Evolutionary conservation across 495 filamentous ascomycete genomes (phyloP), one percentile per base, ranked within the genome.

Genomic region (Rhizodiscina lignyota): DNA sequence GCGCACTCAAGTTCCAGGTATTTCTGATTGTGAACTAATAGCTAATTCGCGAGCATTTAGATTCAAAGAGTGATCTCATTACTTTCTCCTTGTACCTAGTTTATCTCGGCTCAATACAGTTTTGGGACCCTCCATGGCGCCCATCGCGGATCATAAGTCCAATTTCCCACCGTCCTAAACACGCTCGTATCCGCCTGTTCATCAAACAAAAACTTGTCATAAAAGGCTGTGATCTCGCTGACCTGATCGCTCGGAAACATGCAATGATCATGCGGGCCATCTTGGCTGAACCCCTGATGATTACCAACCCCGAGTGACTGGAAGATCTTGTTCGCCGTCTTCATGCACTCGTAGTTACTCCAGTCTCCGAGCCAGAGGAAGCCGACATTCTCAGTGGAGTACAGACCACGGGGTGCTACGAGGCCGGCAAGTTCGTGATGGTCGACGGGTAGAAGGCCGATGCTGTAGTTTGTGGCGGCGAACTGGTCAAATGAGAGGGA

Each of bases 311-410:
- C 66, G 4, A 64, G 46, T 1, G 61, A 62, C 51, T 68, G 52
- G 48, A 66, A 74, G 38, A 61, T 51, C 43, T 56, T 47, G 21
- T 59, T 56, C 8, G 55, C 68, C 11, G 60, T 59, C 44, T 58
- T 60, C 68, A 68, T 67, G 58, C 68, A 74, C n/a, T 53, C 66
- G 8, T 60, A 65, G 4, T 60, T 59, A 42, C 53, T 55, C 27
- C 48, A 40, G 0, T 52, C 50, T n/a, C 59, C 56, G 34, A 64
- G 51, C 47, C 58, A 64, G 36, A 57, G 54, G 40, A 59, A 53
- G 2, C 36, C 51, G n/a, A 55, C 53, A 39, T 64, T 64, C 49
- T 63, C 60, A 24, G 61, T 55, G 18, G 54, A 43, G 18, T 58
- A 39, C 32, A 64, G 38, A n/a, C 40, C 51, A 23, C 61, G 51